Base-by-base conservation (phyloP, 1,139 yeast genomes). In the Candida freyschussii region DNA sequence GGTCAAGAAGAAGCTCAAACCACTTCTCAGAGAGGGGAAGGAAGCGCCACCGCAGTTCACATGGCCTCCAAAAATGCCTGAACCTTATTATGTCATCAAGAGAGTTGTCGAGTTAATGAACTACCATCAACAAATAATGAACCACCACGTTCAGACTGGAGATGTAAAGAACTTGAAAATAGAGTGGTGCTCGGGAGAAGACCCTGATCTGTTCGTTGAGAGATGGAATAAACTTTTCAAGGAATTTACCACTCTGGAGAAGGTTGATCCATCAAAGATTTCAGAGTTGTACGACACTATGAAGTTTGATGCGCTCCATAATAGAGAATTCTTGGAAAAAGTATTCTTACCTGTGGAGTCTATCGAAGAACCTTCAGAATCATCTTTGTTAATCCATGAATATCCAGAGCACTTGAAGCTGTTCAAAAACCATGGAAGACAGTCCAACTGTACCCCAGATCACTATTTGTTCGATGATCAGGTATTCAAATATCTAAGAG, bases 31-130 rank as follows among this genome's bases (percentile, higher is more conserved):
- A 59, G 91, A 89, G 59, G 98, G 98, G 3, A 85, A 89, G 37
- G 95, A 87, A 50, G 96, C 97, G 0, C 98, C 98, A n/a, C 87
- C 95, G 1, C 96, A 91, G 54, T 93, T 93, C 59, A 85, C 98
- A 0, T 93, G 99, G 99, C 98, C 99, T 2, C 86, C 93, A 12
- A 86, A 87, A 53, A 87, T 91, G 83, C 98, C 98, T 0, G 94
- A 91, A 55, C 99, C 99, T 1, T 89, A 86, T 57, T 75, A 80
- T 32, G 98, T 93, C 9, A 82, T 93, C 48, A 83, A 85, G 52
- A 69, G 96, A 42, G 98, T 93, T 20, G 95, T 94, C 30, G 96
- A 87, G 52, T 69, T 93, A 50, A 91, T 93, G 98, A 86, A 81
- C 57, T 89, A 83, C 58, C 97, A 91, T 54, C 79, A 78, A 34